phyloP scores from a whole-genome alignment of 768 basidiomycete genomes.

The Myochromella boudieri region DNA sequence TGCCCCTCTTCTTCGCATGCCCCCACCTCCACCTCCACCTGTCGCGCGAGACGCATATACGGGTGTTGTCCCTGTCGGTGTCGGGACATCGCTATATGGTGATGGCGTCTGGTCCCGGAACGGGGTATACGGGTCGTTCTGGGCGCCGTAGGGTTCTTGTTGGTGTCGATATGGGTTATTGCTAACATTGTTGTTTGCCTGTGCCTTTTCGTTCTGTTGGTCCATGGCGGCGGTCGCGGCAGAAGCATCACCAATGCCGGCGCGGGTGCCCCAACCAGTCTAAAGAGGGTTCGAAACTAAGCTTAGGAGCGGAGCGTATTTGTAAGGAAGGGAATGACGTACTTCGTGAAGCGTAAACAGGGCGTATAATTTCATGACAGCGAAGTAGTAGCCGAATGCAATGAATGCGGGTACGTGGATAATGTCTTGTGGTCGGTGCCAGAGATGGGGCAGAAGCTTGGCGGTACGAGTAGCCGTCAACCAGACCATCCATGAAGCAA shows the following conservation, averaged over 20 bases:
- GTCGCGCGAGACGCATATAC: conserved; percentile 20
- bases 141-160: conserved; percentile 8
- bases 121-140: conserved; percentile 20
- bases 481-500: conserved; percentile 69
- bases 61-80: conserved; percentile 18
- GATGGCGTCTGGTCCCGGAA: conserved; percentile 29
- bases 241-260: conserved; percentile 84
- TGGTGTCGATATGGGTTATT: conserved; percentile 29
- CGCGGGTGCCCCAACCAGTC: conserved; percentile 96
- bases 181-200: conserved; percentile 23
- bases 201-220: conserved; percentile 33
- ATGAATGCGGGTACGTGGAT: conserved; percentile 86
- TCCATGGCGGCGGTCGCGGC: conserved; percentile 73
- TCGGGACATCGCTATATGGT: conserved; percentile 24
- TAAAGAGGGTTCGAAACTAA: conserved; percentile 22
- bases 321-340: conserved; percentile 16
- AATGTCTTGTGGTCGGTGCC: conserved; percentile 72
- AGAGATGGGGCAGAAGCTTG: conserved; percentile 84
- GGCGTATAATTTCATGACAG: conserved; percentile 93
- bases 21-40: conserved; percentile 12
- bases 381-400: conserved; percentile 91
- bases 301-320: background rate
- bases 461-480: conserved; percentile 69
- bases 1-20: conserved; percentile 22
- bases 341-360: conserved; percentile 89